phyloP scores from a whole-genome alignment of 306 rosid species.

The Prunus mume region DNA sequence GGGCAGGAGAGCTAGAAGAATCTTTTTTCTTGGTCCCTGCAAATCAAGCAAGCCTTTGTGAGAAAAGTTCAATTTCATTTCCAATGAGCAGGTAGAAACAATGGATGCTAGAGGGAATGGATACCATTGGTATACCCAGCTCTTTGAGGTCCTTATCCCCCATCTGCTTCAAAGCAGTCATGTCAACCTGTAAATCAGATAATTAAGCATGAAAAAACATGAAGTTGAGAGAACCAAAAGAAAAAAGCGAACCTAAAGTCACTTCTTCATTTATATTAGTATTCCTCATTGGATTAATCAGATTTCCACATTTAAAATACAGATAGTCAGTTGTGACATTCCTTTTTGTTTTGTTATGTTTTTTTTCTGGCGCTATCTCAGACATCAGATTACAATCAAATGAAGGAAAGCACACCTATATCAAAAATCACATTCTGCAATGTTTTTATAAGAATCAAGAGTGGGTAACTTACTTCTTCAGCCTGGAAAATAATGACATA shows the following conservation, averaged over 20 bases:
- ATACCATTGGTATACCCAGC: slow-evolving; percentile 68
- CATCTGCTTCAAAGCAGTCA: slow-evolving; percentile 64
- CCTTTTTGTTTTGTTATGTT: background rate
- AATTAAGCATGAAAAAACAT: background rate
- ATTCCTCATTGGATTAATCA: background rate
- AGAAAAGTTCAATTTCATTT: background rate
- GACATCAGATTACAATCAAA: background rate
- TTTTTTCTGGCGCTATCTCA: too few relatives aligned
- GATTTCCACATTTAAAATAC: background rate
- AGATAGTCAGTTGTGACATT: background rate
- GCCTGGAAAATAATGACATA: slow-evolving; percentile 54
- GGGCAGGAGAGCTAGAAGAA: slow-evolving; percentile 46
- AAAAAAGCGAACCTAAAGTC: background rate
- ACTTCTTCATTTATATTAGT: background rate
- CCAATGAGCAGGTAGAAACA: background rate
- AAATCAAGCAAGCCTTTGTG: slow-evolving; percentile 15
- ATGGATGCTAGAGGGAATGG: slow-evolving; percentile 1
- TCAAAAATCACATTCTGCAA: background rate
- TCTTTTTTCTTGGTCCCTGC: slow-evolving; percentile 80
- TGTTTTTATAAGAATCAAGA: background rate
- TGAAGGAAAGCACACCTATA: background rate
- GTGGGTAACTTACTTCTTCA: slow-evolving; percentile 52
- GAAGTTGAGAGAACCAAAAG: background rate
- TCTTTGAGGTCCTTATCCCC: slow-evolving; percentile 68
- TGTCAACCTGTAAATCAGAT: slow-evolving; percentile 49